Evolutionary conservation across 2,329 filamentous ascomycete genomes (phyloP), one percentile per base, ranked within the genome.

Genomic region (Aspergillus transmontanensis): DNA sequence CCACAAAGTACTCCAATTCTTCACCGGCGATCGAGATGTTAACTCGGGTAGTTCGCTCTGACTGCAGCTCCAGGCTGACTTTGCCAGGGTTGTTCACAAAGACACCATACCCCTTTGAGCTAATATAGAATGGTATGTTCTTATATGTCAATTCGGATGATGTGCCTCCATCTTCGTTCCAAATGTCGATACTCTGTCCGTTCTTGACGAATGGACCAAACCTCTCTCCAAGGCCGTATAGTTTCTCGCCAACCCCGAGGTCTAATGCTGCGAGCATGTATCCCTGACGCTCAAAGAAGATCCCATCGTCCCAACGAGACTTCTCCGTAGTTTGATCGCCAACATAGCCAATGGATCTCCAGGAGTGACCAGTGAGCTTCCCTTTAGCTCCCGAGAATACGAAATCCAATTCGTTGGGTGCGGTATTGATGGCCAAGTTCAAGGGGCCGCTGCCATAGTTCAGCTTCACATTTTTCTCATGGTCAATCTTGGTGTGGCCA

Each of bases 151-250:
- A 66, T 55, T 79, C 77, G 1, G 77, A 79, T 4, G 74, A 76
- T 23, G 78, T 80, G 3, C 78, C 78, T 11, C 83, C 84, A 65
- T 86, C 84, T 64, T 85, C 84, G 59, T 86, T 86, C 83, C 83
- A 86, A n/a, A 93, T 83, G 61, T 86, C 82, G 3, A 93, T 79
- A 14, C 84, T 82, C 75, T 93, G 90, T 14, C 90, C 90, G 48
- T 92, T 87, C 75, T 91, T 93, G 74, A 91, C 90, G 77, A 90
- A 91, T 7, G 89, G 86, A 0, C 90, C 90, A 72, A 93, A 94
- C 16, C 91, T 83, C 77, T 93, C 90, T 1, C 90, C 91, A 4
- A 93, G 83, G 0, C 91, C 90, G 74, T 92, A 90, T 16, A 93
- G 84, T 0, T 87, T 86, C 75, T 93, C 91, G 19, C 82, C 81